Base-by-base conservation (phyloP, 2,329 filamentous ascomycete genomes). In the Lithohypha guttulata region DNA sequence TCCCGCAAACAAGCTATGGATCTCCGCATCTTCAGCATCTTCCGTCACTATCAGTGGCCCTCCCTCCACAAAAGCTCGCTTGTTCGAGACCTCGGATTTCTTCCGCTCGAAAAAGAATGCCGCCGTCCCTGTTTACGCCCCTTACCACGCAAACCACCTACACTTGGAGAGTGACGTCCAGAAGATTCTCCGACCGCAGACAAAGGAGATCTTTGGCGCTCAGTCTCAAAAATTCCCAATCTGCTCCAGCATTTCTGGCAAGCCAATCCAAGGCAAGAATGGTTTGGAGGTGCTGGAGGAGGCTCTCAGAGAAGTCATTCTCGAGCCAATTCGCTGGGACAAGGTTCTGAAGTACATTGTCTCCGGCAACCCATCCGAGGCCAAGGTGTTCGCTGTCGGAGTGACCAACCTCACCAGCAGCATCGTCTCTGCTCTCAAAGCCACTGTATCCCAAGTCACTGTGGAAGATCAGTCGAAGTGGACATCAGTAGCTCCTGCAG, bases 31-130 rank as follows among this genome's bases (percentile, higher is more conserved):
- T 43, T 74, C 71, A 46, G 65, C 66, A 25, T 74, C 72, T 60
- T 71, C 72, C 25, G 57, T 77, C 41, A 77, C 73, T 11, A 66
- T 77, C 53, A 75, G 71, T 46, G 73, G 71, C 31, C 73, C 73
- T 14, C 73, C 73, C 6, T 60, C 62, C 9, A 68, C 67, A 3
- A 65, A 72, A 23, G 63, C 66, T 46, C 61, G 64, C 15, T 63
- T 76, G 37, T 69, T 75, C 49, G 58, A 73, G 39, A 41, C 46
- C 6, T 61, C 57, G 14, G 60, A 65, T 20, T 58, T 66, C 25
- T 63, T 73, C 30, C 64, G 63, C 36, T 62, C 65, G 30, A 64
- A 64, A 46, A 69, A 71, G 48, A 67, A 65, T 7, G 63, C 69
- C 2, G 61, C 65, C 11, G 73, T 71, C 25, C 66, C 71, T 5